Evolutionary conservation across 805 yeast species (phyloP).

Genomic region (Sugiyamaella floridensis): DNA sequence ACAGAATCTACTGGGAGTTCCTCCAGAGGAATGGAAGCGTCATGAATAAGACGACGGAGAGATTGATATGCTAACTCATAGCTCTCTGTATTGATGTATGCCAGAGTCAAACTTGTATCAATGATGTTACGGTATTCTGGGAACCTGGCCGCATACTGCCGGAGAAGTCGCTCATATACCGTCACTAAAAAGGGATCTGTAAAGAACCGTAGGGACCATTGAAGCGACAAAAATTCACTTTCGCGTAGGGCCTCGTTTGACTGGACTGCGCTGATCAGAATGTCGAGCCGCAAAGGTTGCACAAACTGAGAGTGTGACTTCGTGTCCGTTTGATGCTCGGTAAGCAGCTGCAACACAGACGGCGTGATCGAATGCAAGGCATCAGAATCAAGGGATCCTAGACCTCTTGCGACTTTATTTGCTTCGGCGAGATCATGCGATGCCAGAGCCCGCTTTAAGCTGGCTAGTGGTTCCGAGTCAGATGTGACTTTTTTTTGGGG

Average conservation of each 20-base stretch:
- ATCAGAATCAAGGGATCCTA: neutral
- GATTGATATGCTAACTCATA: constrained; percentile 1
- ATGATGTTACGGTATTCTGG: neutral
- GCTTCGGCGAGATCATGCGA: neutral
- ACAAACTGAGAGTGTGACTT: neutral
- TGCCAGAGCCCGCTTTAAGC: neutral
- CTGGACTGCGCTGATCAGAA: neutral
- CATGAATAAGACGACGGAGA: neutral
- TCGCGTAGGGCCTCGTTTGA: neutral
- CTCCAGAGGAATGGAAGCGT: neutral
- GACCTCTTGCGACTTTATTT: neutral
- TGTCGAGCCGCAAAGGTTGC: neutral
- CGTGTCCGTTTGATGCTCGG: neutral
- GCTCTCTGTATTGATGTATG: constrained; percentile 1
- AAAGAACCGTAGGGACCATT: constrained; percentile 9
- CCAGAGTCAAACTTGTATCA: neutral
- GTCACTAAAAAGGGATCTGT: constrained; percentile 8
- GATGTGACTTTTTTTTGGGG: neutral
- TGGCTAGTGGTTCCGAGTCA: neutral
- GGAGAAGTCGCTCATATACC: constrained; percentile 1
- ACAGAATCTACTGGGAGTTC: neutral
- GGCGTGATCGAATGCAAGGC: neutral
- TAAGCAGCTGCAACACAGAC: neutral
- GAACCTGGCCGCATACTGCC: neutral
- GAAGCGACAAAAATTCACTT: neutral